Base-by-base conservation (phyloP, 441 rosid genomes). In the Daphne laureola region DNA sequence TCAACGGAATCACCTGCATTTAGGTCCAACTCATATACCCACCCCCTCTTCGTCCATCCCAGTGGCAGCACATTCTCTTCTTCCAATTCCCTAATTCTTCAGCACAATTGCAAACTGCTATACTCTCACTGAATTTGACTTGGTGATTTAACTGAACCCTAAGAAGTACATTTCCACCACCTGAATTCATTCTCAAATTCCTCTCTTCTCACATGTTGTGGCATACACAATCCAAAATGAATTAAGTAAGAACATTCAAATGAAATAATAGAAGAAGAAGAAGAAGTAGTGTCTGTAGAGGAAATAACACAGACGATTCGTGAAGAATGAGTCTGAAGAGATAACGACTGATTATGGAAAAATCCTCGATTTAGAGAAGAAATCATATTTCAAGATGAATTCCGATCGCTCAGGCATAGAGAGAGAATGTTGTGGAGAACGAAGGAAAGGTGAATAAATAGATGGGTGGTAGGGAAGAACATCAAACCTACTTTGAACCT, bases 1-100 rank as follows among this genome's bases (percentile, higher is more conserved):
- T 90, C 95, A 40, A 83, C 51, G 53, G 69, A 59, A 49, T 82
- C 75, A 12, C 73, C 79, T 64, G 79, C 95, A 43, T 58, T 67
- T 46, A 87, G 58, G 64, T 80, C 79, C 66, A 89, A 64, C 51
- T 79, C 71, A 61, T 84, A 76, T 9, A 80, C 79, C 98, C 98
- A 93, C 57, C 97, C 98, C 7, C 54, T 68, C 72, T 83, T 77
- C 9, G 86, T 85, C 99, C 99, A 87, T 49, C 65, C 65, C 84
- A 89, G 70, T 12, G 79, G 66, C 58, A 82, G n/a, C n/a, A n/a
- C 80, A 12, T 74, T 66, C 73, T 82, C 23, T 18, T 79, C 78
- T 87, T 90, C 99, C 96, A 89, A 0, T 74, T 77, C 51, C 99
- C 97, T 62, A 93, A 60, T 67, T 86, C 96, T 63, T 80, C 73